These are phyloP conservation scores for Daldinia caldariorum DNA, from an alignment of 495 filamentous ascomycete genomes.

Conservation along the genomic window DNA sequence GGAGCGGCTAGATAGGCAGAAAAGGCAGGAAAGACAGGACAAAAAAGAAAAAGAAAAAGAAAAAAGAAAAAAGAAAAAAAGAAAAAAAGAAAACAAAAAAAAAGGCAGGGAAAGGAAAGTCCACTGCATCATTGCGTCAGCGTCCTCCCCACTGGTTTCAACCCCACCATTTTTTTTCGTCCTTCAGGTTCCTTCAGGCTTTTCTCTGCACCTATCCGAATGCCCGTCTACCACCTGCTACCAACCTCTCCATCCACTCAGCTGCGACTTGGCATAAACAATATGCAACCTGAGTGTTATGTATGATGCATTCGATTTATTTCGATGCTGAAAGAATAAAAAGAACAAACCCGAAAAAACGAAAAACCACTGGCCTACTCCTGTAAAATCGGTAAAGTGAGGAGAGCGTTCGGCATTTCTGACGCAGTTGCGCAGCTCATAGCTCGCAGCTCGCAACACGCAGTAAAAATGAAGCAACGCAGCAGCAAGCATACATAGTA, in stretches of 20 bases:
- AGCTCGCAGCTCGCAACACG: too few relatives aligned
- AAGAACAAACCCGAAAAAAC: neutral
- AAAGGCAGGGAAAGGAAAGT: constrained; percentile 5
- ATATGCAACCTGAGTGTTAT: constrained; percentile 21
- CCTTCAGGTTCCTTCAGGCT: constrained; percentile 23
- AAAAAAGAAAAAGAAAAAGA: neutral
- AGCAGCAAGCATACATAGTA: neutral
- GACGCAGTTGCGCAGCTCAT: constrained; percentile 5
- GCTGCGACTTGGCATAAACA: constrained; percentile 29
- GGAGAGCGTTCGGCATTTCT: constrained; percentile 31
- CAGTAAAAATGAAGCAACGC: too few relatives aligned
- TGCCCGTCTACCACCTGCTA: constrained; percentile 26
- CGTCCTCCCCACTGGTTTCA: constrained; percentile 41
- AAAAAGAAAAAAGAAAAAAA: neutral
- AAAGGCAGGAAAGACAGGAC: too few relatives aligned
- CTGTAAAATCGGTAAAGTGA: constrained; percentile 32
- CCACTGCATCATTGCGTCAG: constrained; percentile 43
- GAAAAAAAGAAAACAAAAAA: neutral
- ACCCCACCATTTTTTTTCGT: constrained; percentile 37
- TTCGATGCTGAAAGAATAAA: constrained; percentile 12
- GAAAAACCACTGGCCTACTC: constrained; percentile 5
- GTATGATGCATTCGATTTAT: constrained; percentile 42
- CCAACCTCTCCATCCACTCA: constrained; percentile 32
- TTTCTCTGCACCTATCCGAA: constrained; percentile 36
- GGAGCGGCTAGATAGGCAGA: constrained; percentile 5